Evolutionary conservation across 164 flowering plant genomes (phyloP).

Genomic region (Aristolochia californica): DNA sequence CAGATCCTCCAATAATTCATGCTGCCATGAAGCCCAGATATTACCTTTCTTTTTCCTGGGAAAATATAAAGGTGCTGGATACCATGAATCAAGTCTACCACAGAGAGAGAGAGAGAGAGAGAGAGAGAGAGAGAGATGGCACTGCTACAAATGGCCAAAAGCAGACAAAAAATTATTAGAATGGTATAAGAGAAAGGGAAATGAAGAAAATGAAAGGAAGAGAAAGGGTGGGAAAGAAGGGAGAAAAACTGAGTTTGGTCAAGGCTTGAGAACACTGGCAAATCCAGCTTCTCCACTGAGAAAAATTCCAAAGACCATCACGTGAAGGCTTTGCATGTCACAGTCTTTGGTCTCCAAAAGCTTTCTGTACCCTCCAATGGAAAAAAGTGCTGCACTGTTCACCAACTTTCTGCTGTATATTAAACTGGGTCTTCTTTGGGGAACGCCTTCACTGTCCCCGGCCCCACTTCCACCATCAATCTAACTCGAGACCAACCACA

Average conservation of each 20-base stretch:
- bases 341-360: conserved; percentile 23
- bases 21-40: neutral
- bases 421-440: conserved; percentile 10
- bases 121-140: conserved; percentile 4
- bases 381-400: conserved; percentile 13
- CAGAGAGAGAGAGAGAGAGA: conserved; percentile 4
- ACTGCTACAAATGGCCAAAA: conserved; percentile 16
- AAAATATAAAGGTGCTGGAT: conserved; percentile 18
- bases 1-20: conserved; percentile 6
- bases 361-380: conserved; percentile 12
- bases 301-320: conserved; percentile 29
- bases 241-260: conserved; percentile 11
- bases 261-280: conserved; percentile 19
- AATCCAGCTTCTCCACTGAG: conserved; percentile 18
- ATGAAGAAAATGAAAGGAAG: neutral
- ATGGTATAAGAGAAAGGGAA: neutral
- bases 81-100: conserved; percentile 15
- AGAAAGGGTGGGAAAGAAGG: neutral
- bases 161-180: conserved; percentile 11
- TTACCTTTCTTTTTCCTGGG: neutral
- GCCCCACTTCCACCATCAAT: neutral
- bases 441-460: neutral
- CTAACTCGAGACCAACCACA: neutral
- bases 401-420: conserved; percentile 22
- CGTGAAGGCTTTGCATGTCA: conserved; percentile 35